Base-by-base conservation (phyloP, 2,329 filamentous ascomycete species). In the Phaeoacremonium minimum region DNA sequence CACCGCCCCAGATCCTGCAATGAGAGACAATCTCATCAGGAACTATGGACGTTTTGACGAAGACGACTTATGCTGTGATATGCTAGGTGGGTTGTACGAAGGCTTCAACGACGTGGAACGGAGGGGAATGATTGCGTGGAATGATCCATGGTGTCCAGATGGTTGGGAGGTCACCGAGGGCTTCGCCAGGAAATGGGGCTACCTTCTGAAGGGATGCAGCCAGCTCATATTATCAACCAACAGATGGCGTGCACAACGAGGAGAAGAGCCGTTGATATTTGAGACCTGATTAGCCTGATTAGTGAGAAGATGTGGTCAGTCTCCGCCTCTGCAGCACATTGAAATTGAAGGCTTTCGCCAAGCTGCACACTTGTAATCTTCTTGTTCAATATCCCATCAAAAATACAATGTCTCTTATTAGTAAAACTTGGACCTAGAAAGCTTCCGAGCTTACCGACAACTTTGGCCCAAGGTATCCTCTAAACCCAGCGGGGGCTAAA, bases 151-250 rank as follows among this genome's bases (percentile, higher is more conserved):
- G 55, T 40, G 52, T 18, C 37, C 55, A 3, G 40, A 48, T 5
- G 61, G 58, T 28, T 69, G 65, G 66, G 66, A 70, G 45, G 44
- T 67, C 4, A 66, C 56, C 0, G 54, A 60, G 34, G 49, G 51
- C 3, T 69, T 69, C 44, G 45, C 58, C 34, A 43, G 44, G 18
- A 55, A 52, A 33, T 71, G 60, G 58, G 51, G 50, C 5, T 64
- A 55, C 36, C 46, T 69, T 16, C 41, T 70, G 6, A 39, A 48
- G 17, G 63, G 60, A 7, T 71, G 66, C 39, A 44, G 35, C 13
- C 44, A 50, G 28, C 55, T 66, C 32, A 28, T 28, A 26, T 46
- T 46, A 15, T 55, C 54, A 14, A 69, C 64, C 6, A 67, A 70
- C 46, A 38, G 46, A 15, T 69, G 65, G 64, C 47, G 66, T 37